phyloP scores from a whole-genome alignment of 495 filamentous ascomycete species.

The Tuber magnatum region DNA sequence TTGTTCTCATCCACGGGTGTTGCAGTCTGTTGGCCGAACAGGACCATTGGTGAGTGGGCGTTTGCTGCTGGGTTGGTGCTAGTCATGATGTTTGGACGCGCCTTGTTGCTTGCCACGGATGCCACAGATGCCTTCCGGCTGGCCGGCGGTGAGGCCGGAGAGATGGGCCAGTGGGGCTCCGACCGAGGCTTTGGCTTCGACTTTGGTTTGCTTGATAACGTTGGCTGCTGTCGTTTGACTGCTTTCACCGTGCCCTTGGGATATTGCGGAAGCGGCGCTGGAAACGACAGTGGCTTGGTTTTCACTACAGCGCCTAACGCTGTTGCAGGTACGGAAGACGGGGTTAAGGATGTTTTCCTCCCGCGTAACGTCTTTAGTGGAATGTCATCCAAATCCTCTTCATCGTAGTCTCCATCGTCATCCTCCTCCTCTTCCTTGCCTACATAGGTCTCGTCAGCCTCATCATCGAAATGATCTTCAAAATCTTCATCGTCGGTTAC shows the following conservation, averaged over 20 bases:
- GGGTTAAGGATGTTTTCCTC: slow-evolving; percentile 24
- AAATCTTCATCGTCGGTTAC: slow-evolving; percentile 36
- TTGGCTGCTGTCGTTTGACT: slow-evolving; percentile 34
- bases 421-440: slow-evolving; percentile 52
- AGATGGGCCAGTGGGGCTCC: slow-evolving; percentile 50
- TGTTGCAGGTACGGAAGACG: slow-evolving; percentile 19
- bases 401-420: slow-evolving; percentile 51
- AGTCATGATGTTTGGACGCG: slow-evolving; percentile 30
- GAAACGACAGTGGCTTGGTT: slow-evolving; percentile 12
- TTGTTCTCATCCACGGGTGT: slow-evolving; percentile 23
- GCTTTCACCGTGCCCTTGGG: slow-evolving; percentile 40
- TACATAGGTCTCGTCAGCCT: slow-evolving; percentile 39
- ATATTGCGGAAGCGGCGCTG: slow-evolving; percentile 3
- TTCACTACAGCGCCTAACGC: slow-evolving; percentile 12
- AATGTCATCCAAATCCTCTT: slow-evolving; percentile 44
- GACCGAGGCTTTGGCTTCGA: slow-evolving; percentile 45
- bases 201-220: slow-evolving; percentile 37
- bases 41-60: slow-evolving; percentile 12
- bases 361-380: slow-evolving; percentile 35
- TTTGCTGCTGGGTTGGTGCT: slow-evolving; percentile 19
- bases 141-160: slow-evolving; percentile 60
- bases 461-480: slow-evolving; percentile 36
- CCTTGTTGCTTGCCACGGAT: slow-evolving; percentile 51
- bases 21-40: slow-evolving; percentile 28
- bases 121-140: slow-evolving; percentile 73